Base-by-base conservation (phyloP, 306 rosid genomes). In the Castanea mollissima region DNA sequence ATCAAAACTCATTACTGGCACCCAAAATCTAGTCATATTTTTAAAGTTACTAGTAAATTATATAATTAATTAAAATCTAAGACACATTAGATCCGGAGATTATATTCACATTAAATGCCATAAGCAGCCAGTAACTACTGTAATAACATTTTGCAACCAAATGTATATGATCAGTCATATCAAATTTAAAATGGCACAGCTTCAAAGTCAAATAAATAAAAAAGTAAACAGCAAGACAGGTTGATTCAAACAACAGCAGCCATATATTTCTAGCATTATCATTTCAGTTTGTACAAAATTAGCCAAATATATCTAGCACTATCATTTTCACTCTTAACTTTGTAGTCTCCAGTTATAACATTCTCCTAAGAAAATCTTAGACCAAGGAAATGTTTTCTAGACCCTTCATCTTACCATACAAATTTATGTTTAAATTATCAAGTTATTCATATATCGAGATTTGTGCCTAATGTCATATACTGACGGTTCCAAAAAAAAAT, bases 21-120 rank as follows among this genome's bases (percentile, higher is more conserved):
- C 41, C 70, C 52, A 34, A 35, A 13, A 35, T 31, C 52, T 34
- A 1, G 25, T 31, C 25, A 19, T 68, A 34, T 35, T 19, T 68
- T 35, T 68, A 14, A 19, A 68, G 4, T 68, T 34, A 34, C 52
- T 2, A 1, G 16, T 4, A 19, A 13, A 68, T 34, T 34, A 68
- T 19, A 34, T 35, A 68, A 63, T 59, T 20, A 29, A 35, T 32
- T 23, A 35, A 68, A 35, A 68, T 74, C 83, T 65, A 75, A 75
- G 64, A 56, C 31, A 72, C 19, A 14, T 51, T 15, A 38, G 54
- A 49, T 49, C 2, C 27, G 18, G 52, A 35, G 20, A 65, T 32
- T 65, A 21, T 49, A 21, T 62, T 6, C 69, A 62, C 31, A 25
- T 31, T 21, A n/a, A 20, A 60, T 21, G 38, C 38, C 13, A 27